phyloP scores from a whole-genome alignment of 805 yeast genomes.

The Candida vaughaniae region DNA sequence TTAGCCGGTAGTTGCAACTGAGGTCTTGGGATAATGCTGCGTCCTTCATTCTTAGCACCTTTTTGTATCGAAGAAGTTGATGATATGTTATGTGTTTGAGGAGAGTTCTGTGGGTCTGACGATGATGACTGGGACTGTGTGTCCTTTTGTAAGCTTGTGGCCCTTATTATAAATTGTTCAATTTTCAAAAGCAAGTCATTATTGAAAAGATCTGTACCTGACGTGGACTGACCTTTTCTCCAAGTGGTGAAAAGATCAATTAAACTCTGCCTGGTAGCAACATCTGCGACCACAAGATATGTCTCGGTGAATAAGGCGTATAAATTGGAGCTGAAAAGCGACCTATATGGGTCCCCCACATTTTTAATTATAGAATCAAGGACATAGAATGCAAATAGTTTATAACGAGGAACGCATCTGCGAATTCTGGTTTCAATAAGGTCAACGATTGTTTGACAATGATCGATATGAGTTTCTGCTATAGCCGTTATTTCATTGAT shows the following conservation, averaged over 20 bases:
- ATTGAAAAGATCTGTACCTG: conserved; percentile 37
- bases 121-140: background rate
- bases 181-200: conserved; percentile 26
- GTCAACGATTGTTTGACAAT: conserved; percentile 32
- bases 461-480: conserved; percentile 33
- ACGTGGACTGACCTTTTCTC: conserved; percentile 32
- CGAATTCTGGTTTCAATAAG: conserved; percentile 35
- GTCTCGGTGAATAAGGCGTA: conserved; percentile 38
- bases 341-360: conserved; percentile 43
- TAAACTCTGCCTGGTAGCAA: conserved; percentile 36
- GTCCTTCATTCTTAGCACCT: background rate
- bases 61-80: background rate
- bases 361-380: conserved; percentile 43
- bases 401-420: conserved; percentile 39
- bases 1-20: conserved; percentile 6
- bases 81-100: background rate
- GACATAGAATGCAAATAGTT: conserved; percentile 34
- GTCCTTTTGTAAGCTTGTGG: conserved; percentile 22
- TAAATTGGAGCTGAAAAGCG: conserved; percentile 33
- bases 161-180: conserved; percentile 39
- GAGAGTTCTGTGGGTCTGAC: background rate
- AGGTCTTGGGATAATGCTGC: conserved; percentile 1
- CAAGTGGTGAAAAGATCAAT: conserved; percentile 43
- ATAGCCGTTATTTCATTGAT: conserved; percentile 39
- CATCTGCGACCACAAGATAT: conserved; percentile 39